Evolutionary conservation across 352 stramenopile genomes (phyloP).

Genomic region (Phytophthora niederhauseri): DNA sequence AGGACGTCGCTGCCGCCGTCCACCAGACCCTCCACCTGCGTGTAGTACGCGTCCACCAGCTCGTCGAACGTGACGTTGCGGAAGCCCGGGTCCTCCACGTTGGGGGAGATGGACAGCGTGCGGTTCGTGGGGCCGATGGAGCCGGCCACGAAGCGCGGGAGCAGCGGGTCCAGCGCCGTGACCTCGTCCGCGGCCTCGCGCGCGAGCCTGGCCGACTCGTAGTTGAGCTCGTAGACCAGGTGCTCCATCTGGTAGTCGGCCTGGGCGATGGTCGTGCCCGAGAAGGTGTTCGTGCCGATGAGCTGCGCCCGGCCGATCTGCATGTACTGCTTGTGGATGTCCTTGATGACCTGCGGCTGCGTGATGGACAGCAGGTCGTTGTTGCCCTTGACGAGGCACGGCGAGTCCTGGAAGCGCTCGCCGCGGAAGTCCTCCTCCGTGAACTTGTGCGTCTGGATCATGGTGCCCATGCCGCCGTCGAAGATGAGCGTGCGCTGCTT

Average conservation of each 20-base stretch:
- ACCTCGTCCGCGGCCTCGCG: constrained; percentile 94
- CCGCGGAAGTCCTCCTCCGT: constrained; percentile 96
- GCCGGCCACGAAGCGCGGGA: constrained; percentile 95
- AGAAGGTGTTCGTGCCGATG: constrained; percentile 98
- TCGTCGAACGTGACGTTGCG: constrained; percentile 98
- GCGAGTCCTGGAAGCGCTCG: constrained; percentile 94
- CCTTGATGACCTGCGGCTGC: constrained; percentile 95
- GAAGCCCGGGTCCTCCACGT: constrained; percentile 93
- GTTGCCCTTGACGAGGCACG: constrained; percentile 96
- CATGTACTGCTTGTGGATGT: constrained; percentile 96
- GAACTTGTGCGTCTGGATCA: constrained; percentile 96
- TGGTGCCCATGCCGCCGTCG: constrained; percentile 98
- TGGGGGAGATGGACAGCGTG: constrained; percentile 96
- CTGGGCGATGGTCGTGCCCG: constrained; percentile 95
- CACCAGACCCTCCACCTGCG: constrained; percentile 94
- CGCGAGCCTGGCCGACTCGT: constrained; percentile 90
- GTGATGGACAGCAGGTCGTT: constrained; percentile 97
- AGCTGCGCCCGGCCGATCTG: constrained; percentile 92
- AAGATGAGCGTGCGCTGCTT: constrained; percentile 93
- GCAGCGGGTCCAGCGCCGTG: constrained; percentile 91
- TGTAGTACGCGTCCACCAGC: constrained; percentile 96
- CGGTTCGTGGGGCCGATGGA: constrained; percentile 97
- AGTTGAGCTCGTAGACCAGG: constrained; percentile 97
- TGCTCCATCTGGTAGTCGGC: constrained; percentile 98
- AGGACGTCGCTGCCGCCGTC: constrained; percentile 96